These are phyloP conservation scores for Pythium oligandrum DNA, from an alignment of 352 stramenopile species.

Conservation along the genomic window DNA sequence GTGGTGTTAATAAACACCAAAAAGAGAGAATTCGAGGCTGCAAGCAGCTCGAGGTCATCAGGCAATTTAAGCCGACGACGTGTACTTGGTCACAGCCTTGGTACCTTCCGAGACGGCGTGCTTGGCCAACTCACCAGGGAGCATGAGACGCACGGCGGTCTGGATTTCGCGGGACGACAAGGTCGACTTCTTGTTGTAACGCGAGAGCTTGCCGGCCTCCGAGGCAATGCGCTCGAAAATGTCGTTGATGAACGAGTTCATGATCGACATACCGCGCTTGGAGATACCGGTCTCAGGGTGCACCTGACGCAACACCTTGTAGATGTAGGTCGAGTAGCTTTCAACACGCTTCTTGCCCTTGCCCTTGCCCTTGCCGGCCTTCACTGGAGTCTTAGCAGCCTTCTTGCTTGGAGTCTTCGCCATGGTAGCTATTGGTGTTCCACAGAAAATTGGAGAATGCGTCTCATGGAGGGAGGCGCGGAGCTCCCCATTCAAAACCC, in stretches of 20 bases:
- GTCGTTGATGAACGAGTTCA: conserved; percentile 99
- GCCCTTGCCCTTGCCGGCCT: conserved; percentile 77
- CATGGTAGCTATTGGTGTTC: conserved; percentile 86
- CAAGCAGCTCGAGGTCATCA: not conserved
- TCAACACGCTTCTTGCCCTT: conserved; percentile 87
- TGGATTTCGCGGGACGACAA: conserved; percentile 96
- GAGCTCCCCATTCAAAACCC: conserved; percentile 83
- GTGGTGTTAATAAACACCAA: conserved; percentile 89
- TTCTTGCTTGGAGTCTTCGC: conserved; percentile 96
- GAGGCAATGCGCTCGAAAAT: conserved; percentile 98
- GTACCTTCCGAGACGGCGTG: conserved; percentile 96
- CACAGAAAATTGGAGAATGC: conserved; percentile 85
- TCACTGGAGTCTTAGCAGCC: conserved; percentile 75
- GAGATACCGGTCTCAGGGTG: conserved; percentile 97
- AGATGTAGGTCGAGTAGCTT: conserved; percentile 90
- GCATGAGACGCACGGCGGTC: conserved; percentile 91
- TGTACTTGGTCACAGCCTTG: conserved; percentile 85
- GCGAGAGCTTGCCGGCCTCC: conserved; percentile 94
- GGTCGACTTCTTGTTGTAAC: conserved; percentile 99
- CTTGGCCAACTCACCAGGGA: conserved; percentile 94
- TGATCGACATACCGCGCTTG: conserved; percentile 97
- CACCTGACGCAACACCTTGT: conserved; percentile 94
- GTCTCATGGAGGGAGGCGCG: conserved; percentile 92
- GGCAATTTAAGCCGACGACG: conserved; percentile 69
- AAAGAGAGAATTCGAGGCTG: conserved; percentile 9